phyloP scores from a whole-genome alignment of 148 eudicot species.

The Rhododendron simsii region DNA sequence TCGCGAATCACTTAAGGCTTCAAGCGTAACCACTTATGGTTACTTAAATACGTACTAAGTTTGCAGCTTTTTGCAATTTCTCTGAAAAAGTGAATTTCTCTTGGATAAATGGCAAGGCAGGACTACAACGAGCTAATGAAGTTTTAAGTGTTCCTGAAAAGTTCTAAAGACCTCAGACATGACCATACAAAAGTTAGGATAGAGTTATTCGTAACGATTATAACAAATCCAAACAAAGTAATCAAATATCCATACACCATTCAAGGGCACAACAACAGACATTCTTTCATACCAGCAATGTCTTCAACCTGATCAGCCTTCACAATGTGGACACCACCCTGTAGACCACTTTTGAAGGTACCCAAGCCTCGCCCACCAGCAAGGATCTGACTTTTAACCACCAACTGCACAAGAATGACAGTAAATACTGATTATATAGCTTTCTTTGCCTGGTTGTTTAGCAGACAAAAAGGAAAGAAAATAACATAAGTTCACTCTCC shows the following conservation, averaged over 20 bases:
- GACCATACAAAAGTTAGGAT: not conserved
- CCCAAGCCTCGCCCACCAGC: constrained; percentile 99
- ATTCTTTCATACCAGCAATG: constrained; percentile 53
- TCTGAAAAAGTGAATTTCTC: not conserved
- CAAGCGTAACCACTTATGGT: not conserved
- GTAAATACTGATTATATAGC: constrained; percentile 1
- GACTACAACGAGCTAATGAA: not conserved
- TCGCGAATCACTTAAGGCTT: not conserved
- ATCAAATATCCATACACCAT: not conserved
- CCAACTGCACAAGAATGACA: constrained; percentile 49
- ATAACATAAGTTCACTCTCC: not conserved
- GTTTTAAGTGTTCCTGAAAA: not conserved
- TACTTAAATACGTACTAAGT: not conserved
- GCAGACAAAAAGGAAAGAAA: not conserved
- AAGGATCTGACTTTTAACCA: constrained; percentile 96
- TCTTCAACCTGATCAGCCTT: constrained; percentile 72
- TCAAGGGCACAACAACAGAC: not conserved
- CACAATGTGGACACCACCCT: constrained; percentile 96
- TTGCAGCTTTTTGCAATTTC: constrained; percentile 1
- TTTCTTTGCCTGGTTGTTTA: not conserved
- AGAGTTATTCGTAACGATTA: not conserved
- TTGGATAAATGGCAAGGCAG: not conserved
- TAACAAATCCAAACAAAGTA: not conserved
- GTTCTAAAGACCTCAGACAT: not conserved
- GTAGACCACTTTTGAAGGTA: constrained; percentile 77